Percentiles rank a stretch among this genome's conserved stretches.
Conservation (phyloP, 352 stramenopile genomes). For the Hyaloperonospora arabidopsidis region DNA sequence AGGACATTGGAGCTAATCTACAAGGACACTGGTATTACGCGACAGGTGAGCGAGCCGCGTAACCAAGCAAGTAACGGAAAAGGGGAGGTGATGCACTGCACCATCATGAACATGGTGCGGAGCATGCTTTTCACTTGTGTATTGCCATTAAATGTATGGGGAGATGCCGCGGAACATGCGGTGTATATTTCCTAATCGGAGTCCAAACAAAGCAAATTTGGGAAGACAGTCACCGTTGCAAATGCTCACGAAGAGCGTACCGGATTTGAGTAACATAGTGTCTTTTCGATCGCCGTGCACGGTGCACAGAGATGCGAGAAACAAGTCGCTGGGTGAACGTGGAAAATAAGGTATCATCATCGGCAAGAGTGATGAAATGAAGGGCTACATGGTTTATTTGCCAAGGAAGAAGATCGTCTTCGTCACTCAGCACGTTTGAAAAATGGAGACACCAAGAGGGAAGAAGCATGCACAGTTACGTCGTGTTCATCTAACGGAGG, state of each 20-base stretch:
- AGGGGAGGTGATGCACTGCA: slow-evolving; percentile 27
- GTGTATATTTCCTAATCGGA: slow-evolving; percentile 22
- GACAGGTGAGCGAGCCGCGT: not conserved
- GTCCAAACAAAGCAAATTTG: slow-evolving; percentile 16
- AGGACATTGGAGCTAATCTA: not conserved
- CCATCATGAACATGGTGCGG: not conserved
- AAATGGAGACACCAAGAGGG: not conserved
- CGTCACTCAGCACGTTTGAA: not conserved
- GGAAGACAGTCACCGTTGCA: slow-evolving; percentile 6
- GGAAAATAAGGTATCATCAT: not conserved
- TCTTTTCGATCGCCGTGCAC: not conserved
- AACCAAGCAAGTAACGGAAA: slow-evolving; percentile 18
- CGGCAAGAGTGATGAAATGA: not conserved
- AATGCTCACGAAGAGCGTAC: slow-evolving; percentile 5
- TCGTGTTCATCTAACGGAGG: no score
- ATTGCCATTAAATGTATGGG: slow-evolving; percentile 21
- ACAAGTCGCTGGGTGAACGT: not conserved
- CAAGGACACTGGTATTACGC: not conserved
- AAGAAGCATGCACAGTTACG: no score
- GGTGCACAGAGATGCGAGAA: not conserved
- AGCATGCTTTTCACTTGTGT: slow-evolving; percentile 27
- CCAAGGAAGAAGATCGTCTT: not conserved
- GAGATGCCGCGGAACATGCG: slow-evolving; percentile 21
- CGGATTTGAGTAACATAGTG: slow-evolving; percentile 4
- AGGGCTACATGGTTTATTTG: not conserved